Evolutionary conservation across 129 eudicot species (phyloP), one percentile per base, ranked within the genome.

Genomic region (Kitagawia praeruptora): DNA sequence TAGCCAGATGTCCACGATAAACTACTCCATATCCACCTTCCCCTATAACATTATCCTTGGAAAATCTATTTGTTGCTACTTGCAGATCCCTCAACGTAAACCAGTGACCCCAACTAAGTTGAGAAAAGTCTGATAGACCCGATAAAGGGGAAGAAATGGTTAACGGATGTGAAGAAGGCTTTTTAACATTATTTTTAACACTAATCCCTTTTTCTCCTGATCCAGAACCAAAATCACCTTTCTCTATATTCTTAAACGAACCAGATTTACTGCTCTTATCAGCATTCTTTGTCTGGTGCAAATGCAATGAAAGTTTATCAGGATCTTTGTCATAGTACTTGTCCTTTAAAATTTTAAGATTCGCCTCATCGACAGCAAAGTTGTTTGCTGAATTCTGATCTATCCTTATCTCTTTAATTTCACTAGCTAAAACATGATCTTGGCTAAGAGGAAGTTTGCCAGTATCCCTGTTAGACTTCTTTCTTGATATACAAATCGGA

Each of bases 81-180:
- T 84, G 75, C 21, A 84, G 84, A 54, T 84, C 87, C 75, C 81
- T 84, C 44, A 80, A 42, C 1, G 84, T 80, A 67, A 75, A 84
- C 87, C 87, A 84, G 27, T 74, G 79, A 21, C 87, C 87, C 87
- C 87, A 84, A 72, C 93, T 95, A 80, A 92, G 88, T 69, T 88
- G 97, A 63, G 97, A 90, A 58, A 90, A 88, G 80, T 92, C 97
- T 8, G 97, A 93, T 70, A 92, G 82, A 64, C 97, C 96, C 14
- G 89, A 84, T 70, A 90, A 79, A 56, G 96, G 95, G 39, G 97
- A 92, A 70, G 91, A 67, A 34, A 75, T 81, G 27, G 87, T 84
- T 45, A 86, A 79, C 28, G 94, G 89, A 86, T 89, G 89, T 1
- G 92, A 88, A 75, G 85, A 82, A 58, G 84, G 78, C 48, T 67